Base-by-base conservation (phyloP, 352 stramenopile genomes). In the Pythium sukuiense region DNA sequence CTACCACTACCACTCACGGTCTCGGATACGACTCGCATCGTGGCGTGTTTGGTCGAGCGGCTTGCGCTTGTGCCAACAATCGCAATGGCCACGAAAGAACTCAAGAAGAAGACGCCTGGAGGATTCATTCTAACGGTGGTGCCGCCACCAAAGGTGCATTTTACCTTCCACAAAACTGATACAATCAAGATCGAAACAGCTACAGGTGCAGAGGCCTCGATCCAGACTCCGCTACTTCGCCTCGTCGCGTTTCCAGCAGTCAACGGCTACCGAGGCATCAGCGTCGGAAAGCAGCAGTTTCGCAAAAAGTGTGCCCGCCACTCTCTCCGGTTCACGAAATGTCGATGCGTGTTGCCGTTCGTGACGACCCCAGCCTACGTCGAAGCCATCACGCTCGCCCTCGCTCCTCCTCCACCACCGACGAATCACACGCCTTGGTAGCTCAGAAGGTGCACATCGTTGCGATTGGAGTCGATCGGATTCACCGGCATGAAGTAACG, bases 401-500 rank as follows among this genome's bases (percentile, higher is more conserved):
- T 90, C 9, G 63, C 54, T 6, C 59, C 69, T 27, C 65, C 58
- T 30, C 65, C 63, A 41, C 30, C 49, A 39, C 57, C 53, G 9
- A 54, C 65, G 18, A 35, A 62, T 43, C 45, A 52, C 45, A 52
- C 45, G n/a, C 6, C 11, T 43, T 43, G 13, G 37, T 52, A 30
- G 45, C 20, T 30, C n/a, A 52, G 45, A 6, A 52, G 29, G 61
- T 56, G 37, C 49, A 64, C 11, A 30, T 67, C 62, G 46, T 74
- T 74, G 9, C 68, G 61, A 33, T 70, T 56, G 71, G 78, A 87
- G 6, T 83, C 84, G 59, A 93, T 86, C 55, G 84, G 80, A 37
- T 93, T 96, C 53, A 99, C 93, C 2, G 92, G 97, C 93, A 99
- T 99, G 71, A 99, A 99, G 67, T 99, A 99, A 43, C 95, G 77